Evolutionary conservation across 352 stramenopile genomes (phyloP), one percentile per base, ranked within the genome.

Genomic region (Sclerospora graminicola): DNA sequence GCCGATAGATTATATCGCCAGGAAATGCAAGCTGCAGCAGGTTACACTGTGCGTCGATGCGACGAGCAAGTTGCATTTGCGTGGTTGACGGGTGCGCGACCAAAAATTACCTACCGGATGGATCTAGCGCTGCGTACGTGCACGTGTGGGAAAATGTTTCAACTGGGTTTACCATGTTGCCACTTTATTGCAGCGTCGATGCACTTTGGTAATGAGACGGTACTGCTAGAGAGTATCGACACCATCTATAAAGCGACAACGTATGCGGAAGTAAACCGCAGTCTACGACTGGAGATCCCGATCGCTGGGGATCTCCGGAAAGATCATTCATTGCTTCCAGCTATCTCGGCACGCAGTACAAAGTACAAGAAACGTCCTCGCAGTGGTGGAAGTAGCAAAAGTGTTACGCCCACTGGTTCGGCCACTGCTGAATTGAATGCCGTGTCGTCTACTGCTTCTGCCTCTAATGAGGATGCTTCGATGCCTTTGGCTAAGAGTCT

Each of bases 231-330:
- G 18, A 65, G 65, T 14, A 84, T 86, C 30, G 70, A 87, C 32
- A 15, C 58, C 10, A 80, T 90, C 46, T 90, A 90, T 60, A 90
- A 84, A 51, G 50, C 72, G 2, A 50, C 55, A 0, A 57, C 61
- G 40, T 86, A 82, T 48, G 72, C 62, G 13, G 71, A 76, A 31
- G 59, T 70, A 31, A 64, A 79, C 41, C 67, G 68, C 26, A 83
- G 66, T 43, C 43, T 84, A 41, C 71, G 77, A 34, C 84, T 89
- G 26, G 77, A 89, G 53, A 89, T 89, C 31, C 77, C 77, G 13
- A 61, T 68, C 0, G 77, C 69, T 1, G 72, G 73, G 32, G 77
- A 89, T 20, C 46, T 89, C 23, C 61, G 65, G 41, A 89, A 89
- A 51, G 77, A 89, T 49, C 41, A 64, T 27, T 70, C 71, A 7